Base-by-base conservation (phyloP, 2,329 filamentous ascomycete genomes). In the Verticillium nubilum region DNA sequence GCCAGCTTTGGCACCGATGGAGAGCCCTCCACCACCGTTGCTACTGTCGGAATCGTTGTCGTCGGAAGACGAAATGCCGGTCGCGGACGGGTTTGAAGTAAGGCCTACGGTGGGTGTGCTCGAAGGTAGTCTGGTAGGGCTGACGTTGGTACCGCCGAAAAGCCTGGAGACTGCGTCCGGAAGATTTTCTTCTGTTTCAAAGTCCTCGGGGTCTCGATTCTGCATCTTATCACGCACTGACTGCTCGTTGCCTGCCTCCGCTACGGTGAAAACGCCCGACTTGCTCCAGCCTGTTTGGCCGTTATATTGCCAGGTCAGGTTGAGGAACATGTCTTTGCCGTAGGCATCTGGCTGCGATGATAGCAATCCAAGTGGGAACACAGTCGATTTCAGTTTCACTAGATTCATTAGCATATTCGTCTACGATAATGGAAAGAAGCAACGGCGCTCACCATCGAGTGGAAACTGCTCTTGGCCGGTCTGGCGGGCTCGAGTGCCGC, bases 1-100 rank as follows among this genome's bases (percentile, higher is more conserved):
- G 52, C 80, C 80, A 19, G 74, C 76, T 35, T 77, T 78, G 58
- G 78, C 78, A 26, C 78, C 80, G 0, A 67, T 70, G 3, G 73
- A 68, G 3, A 82, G 70, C 2, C 72, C 67, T 10, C 57, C 58
- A 17, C 33, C 29, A 27, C 27, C 37, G 42, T 31, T n/a, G 37
- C 33, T 17, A 42, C 9, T 28, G 15, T 23, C 42, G 4, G 10
- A 50, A 23, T 50, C 42, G 42, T 7, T 7, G 3, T 50, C 42
- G 19, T 50, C 42, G 9, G n/a, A 23, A 13, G 42, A 50, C 5
- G 42, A 23, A 19, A 13, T 19, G 19, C n/a, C 42, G n/a, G 42
- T 50, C 19, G 42, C 19, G 6, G 42, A 50, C 9, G 42, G 42
- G 19, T 9, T 23, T 7, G 7, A 50, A 12, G 42, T 50, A 7